These are phyloP conservation scores for Gossypium mustelinum DNA, from an alignment of 345 rosid genomes.

Conservation along the genomic window DNA sequence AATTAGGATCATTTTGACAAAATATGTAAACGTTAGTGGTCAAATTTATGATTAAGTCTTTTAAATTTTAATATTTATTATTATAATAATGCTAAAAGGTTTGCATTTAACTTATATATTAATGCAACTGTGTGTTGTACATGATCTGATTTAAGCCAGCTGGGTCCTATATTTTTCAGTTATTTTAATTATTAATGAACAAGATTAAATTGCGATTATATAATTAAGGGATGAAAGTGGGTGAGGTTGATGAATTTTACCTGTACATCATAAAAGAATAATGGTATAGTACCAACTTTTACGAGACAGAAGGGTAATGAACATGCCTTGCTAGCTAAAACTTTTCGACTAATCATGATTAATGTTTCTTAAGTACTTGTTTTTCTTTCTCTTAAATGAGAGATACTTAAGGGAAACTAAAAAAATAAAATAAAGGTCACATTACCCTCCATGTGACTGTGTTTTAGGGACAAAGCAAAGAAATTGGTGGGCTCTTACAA, in stretches of 20 bases:
- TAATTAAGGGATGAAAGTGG: neutral
- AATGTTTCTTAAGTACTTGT: slow-evolving; percentile 15
- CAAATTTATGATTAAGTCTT: too few relatives aligned
- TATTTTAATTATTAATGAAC: neutral
- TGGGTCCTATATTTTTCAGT: neutral
- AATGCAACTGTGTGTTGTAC: neutral
- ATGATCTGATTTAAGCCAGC: neutral
- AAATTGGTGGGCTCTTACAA: slow-evolving; percentile 27
- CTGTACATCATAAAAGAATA: neutral
- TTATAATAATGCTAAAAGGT: too few relatives aligned
- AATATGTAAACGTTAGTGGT: too few relatives aligned
- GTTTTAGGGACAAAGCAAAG: slow-evolving; percentile 36
- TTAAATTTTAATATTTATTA: too few relatives aligned
- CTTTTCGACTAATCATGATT: slow-evolving; percentile 29
- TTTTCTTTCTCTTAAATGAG: too few relatives aligned
- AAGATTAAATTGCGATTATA: neutral
- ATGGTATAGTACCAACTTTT: neutral
- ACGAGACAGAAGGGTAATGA: slow-evolving; percentile 4
- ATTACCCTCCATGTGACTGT: slow-evolving; percentile 34
- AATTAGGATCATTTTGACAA: too few relatives aligned
- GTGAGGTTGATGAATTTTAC: neutral
- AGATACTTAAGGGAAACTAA: neutral
- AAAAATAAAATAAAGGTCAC: neutral
- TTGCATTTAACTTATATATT: too few relatives aligned
- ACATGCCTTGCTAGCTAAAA: slow-evolving; percentile 3